Percentiles rank a stretch among this genome's conserved stretches.
Evolutionary conservation across 352 stramenopile genomes (phyloP).

Genomic region (Phytophthora megakarya): DNA sequence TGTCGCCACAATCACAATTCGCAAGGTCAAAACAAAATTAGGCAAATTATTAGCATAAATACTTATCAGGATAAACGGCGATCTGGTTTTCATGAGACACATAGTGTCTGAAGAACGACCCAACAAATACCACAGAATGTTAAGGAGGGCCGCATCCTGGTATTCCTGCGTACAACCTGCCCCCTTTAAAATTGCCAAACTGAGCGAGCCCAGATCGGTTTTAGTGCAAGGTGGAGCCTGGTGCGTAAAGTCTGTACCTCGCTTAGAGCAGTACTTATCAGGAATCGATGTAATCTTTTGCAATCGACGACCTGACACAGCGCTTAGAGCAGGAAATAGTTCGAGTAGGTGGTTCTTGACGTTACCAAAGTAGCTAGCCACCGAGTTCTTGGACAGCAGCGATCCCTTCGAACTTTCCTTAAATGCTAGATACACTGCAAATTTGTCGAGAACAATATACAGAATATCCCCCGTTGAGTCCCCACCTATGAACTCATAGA

Average conservation of each 20-base stretch:
- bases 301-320: neutral
- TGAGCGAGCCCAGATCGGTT: neutral
- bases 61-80: slow-evolving; percentile 14
- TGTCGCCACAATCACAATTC: too few relatives aligned
- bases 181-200: neutral
- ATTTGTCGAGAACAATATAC: slow-evolving; percentile 6
- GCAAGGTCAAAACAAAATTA: too few relatives aligned
- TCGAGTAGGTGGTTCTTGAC: slow-evolving; percentile 23
- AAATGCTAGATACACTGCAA: slow-evolving; percentile 4
- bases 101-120: slow-evolving; percentile 6
- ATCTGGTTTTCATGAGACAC: slow-evolving; percentile 3
- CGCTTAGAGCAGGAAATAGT: neutral
- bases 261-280: slow-evolving; percentile 9
- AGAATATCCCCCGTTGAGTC: too few relatives aligned
- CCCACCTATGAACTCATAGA: neutral
- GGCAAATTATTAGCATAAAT: neutral
- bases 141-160: slow-evolving; percentile 15
- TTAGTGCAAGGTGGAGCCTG: slow-evolving; percentile 15
- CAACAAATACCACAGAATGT: slow-evolving; percentile 12
- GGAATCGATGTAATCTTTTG: slow-evolving; percentile 19
- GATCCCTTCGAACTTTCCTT: slow-evolving; percentile 7
- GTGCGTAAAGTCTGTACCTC: slow-evolving; percentile 5
- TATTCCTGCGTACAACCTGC: neutral
- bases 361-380: slow-evolving; percentile 18
- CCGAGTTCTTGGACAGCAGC: slow-evolving; percentile 8